Conservation (phyloP, 2,329 filamentous ascomycete genomes). For the Aureobasidium sp. region DNA sequence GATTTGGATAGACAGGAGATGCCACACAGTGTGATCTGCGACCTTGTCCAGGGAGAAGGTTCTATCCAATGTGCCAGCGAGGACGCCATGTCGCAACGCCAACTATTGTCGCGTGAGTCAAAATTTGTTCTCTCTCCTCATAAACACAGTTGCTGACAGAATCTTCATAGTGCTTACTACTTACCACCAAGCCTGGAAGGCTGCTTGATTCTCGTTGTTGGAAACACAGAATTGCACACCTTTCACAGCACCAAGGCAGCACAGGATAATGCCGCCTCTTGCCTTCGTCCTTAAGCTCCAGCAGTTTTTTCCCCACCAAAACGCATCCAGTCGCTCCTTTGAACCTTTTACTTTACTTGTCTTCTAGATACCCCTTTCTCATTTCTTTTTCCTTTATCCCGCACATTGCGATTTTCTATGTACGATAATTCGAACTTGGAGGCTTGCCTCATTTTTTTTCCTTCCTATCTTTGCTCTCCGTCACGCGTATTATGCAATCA, state of each 20-base stretch:
- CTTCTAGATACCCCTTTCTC: constrained; percentile 7
- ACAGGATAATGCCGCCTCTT: not conserved
- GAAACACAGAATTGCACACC: not conserved
- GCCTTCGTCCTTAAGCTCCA: not conserved
- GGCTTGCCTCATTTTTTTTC: constrained; percentile 1
- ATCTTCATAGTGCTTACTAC: constrained; percentile 21
- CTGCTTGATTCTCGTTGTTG: not conserved
- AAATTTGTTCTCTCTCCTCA: not conserved
- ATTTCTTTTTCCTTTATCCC: not conserved
- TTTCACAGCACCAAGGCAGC: not conserved
- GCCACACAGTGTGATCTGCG: constrained; percentile 70
- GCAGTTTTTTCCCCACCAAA: not conserved
- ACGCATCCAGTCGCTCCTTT: not conserved
- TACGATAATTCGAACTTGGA: not conserved
- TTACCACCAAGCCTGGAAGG: constrained; percentile 20
- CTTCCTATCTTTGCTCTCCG: not conserved
- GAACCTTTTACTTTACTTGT: not conserved
- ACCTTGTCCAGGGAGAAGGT: constrained; percentile 48
- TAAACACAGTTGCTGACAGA: not conserved
- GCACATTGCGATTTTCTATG: constrained; percentile 2
- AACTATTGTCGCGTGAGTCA: constrained; percentile 44
- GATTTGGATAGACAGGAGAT: constrained; percentile 91
- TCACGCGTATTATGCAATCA: not conserved
- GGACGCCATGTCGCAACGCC: constrained; percentile 46
- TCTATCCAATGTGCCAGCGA: constrained; percentile 58